Evolutionary conservation across 148 eudicot species (phyloP).

Genomic region (Amaranthus palmeri): DNA sequence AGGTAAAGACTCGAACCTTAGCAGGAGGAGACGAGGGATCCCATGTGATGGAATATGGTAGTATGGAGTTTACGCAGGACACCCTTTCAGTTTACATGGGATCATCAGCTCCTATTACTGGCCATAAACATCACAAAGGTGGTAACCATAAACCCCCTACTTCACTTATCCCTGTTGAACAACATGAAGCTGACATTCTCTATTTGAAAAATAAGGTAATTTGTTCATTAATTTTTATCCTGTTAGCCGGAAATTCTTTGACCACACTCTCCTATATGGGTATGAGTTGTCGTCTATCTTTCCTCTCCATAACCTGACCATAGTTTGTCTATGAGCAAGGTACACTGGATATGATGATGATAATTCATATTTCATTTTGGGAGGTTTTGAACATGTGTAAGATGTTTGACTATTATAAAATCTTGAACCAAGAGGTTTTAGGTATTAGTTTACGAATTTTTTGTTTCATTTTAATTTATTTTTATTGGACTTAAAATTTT

Average conservation of each 20-base stretch:
- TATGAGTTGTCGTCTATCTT: too few species aligned
- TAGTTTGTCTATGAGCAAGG: too few species aligned
- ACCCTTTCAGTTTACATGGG: constrained; percentile 23
- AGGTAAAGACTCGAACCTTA: constrained; percentile 29
- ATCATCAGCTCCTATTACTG: neutral
- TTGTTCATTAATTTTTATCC: neutral
- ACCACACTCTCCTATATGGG: too few species aligned
- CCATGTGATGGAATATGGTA: constrained; percentile 32
- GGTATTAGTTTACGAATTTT: too few species aligned
- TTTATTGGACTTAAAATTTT: neutral
- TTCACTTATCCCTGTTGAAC: constrained; percentile 20
- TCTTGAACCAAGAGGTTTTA: too few species aligned
- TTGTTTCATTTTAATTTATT: neutral
- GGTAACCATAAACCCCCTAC: neutral
- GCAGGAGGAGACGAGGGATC: constrained; percentile 25
- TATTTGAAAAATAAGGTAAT: constrained; percentile 31
- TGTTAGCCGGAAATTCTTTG: too few species aligned
- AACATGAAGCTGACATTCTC: constrained; percentile 33
- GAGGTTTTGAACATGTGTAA: too few species aligned
- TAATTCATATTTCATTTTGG: too few species aligned
- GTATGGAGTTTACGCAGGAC: constrained; percentile 11
- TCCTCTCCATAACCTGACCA: too few species aligned
- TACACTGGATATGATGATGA: too few species aligned
- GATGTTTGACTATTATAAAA: too few species aligned
- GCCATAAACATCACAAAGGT: constrained; percentile 10